These are phyloP conservation scores for Salix suchowensis DNA, from an alignment of 345 rosid species.

Conservation along the genomic window DNA sequence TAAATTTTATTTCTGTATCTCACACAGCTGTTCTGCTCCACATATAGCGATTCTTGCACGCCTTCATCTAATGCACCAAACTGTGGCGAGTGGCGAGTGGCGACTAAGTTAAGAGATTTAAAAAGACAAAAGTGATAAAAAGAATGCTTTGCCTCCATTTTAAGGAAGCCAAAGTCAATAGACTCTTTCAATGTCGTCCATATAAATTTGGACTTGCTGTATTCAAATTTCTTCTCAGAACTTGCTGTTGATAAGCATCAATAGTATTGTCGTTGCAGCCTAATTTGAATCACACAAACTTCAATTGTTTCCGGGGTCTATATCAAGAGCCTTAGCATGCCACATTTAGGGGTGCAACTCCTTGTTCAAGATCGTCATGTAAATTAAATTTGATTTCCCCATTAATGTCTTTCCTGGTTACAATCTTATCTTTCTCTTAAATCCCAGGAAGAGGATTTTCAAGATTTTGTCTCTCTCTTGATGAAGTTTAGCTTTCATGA, in stretches of 20 bases:
- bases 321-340: not conserved
- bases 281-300: no score
- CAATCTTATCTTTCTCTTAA: no score
- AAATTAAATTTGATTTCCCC: not conserved
- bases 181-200: not conserved
- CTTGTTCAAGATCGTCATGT: constrained; percentile 23
- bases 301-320: no score
- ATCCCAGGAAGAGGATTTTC: not conserved
- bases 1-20: not conserved
- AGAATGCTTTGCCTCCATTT: constrained; percentile 36
- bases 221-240: not conserved
- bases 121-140: not conserved
- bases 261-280: not conserved
- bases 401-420: not conserved
- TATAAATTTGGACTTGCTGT: not conserved
- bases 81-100: constrained; percentile 21
- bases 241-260: not conserved
- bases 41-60: constrained; percentile 33
- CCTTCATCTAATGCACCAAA: constrained; percentile 29
- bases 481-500: not conserved
- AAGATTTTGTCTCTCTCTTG: not conserved
- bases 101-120: constrained; percentile 51
- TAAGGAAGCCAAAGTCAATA: constrained; percentile 23
- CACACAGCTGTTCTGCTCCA: not conserved
- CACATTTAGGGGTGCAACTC: constrained; percentile 18